Evolutionary conservation across 106 monocot genomes (phyloP).

Genomic region (Dendrobium officinale): DNA sequence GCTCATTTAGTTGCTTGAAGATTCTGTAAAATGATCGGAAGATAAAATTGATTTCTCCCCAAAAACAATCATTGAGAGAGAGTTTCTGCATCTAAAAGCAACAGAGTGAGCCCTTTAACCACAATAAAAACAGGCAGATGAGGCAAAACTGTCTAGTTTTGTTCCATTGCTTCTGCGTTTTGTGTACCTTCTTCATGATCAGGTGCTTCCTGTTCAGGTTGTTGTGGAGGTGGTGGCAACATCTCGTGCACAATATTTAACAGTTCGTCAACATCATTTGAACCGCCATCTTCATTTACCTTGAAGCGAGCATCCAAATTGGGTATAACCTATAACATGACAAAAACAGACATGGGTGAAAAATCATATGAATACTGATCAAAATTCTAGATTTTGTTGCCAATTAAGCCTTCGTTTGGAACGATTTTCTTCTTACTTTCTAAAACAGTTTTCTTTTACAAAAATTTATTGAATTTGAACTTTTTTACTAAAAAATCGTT

Average conservation of each 20-base stretch:
- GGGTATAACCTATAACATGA: neutral
- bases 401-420: no score
- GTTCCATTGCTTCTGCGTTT: neutral
- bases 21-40: no score
- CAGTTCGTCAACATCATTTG: neutral
- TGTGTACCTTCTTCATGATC: neutral
- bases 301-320: neutral
- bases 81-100: no score
- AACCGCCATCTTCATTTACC: neutral
- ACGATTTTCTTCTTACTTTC: no score
- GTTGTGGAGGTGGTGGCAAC: constrained; percentile 1
- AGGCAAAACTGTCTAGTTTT: neutral
- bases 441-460: no score
- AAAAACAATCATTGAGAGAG: no score
- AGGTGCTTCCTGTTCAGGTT: neutral
- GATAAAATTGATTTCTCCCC: no score
- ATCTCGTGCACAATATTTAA: neutral
- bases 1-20: no score
- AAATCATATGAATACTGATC: neutral
- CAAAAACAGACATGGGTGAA: neutral
- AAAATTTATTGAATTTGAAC: no score
- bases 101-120: no score
- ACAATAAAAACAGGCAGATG: no score
- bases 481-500: no score
- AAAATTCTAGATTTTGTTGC: neutral